Percentiles rank a stretch among this genome's conserved stretches.
Evolutionary conservation across 768 basidiomycete genomes (phyloP).

Genomic region (Asterophora lycoperdoides): DNA sequence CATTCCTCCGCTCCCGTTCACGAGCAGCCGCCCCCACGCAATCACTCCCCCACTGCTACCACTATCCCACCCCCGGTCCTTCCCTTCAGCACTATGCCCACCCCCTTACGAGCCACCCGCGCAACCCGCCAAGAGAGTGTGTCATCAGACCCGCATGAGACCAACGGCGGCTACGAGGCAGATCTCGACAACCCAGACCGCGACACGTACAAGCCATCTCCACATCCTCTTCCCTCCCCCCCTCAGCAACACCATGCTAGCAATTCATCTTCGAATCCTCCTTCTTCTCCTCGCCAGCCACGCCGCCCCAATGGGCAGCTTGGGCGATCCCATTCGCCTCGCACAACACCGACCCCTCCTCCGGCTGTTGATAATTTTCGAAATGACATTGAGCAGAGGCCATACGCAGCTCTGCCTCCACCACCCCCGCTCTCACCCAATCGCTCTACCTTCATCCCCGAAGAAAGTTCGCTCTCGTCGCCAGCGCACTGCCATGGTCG

Average conservation of each 20-base stretch:
- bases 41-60: constrained; percentile 31
- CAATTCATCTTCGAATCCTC: constrained; percentile 19
- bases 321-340: constrained; percentile 34
- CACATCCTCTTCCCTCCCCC: constrained; percentile 25
- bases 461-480: constrained; percentile 34
- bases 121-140: constrained; percentile 62
- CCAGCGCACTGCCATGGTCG: constrained; percentile 36
- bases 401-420: constrained; percentile 26
- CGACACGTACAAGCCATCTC: constrained; percentile 37
- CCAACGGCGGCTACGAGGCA: constrained; percentile 64
- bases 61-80: constrained; percentile 30
- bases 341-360: constrained; percentile 32
- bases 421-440: constrained; percentile 46
- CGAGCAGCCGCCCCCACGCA: constrained; percentile 36
- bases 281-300: constrained; percentile 36
- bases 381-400: constrained; percentile 8
- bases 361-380: constrained; percentile 23
- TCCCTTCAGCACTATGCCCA: constrained; percentile 32
- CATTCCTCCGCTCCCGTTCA: constrained; percentile 59
- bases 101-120: constrained; percentile 48
- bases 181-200: constrained; percentile 61
- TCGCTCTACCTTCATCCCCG: constrained; percentile 34
- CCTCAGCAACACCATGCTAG: constrained; percentile 19
- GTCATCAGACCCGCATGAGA: constrained; percentile 57
- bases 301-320: constrained; percentile 34